A percentile compares a stretch with the other conserved stretches of the same genome.
phyloP scores from a whole-genome alignment of 1,284 basidiomycete species.

The Ceratobasidium sp. region DNA sequence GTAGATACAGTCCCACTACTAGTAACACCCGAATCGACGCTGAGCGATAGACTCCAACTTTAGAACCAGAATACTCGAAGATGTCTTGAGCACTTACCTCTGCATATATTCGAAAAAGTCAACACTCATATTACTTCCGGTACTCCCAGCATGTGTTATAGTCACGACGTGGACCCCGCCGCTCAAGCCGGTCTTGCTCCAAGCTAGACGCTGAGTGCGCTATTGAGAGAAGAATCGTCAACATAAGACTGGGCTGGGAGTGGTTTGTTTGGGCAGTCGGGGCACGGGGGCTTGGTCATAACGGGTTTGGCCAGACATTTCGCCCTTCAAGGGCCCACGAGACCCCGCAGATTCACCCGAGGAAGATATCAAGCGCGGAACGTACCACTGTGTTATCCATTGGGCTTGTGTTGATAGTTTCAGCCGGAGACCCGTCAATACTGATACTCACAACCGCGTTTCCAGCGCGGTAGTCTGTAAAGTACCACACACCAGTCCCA shows the following conservation, averaged over 20 bases:
- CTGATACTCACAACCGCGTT: constrained; percentile 4
- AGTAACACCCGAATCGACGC: too few species aligned
- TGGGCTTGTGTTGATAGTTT: neutral
- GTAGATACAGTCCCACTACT: too few species aligned
- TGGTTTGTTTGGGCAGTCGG: too few species aligned
- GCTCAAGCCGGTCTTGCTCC: constrained; percentile 14
- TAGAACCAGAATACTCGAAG: too few species aligned
- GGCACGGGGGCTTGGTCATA: too few species aligned
- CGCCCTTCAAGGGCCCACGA: too few species aligned
- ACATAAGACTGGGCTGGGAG: too few species aligned
- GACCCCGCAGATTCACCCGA: neutral
- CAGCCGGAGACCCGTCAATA: neutral
- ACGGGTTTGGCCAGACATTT: too few species aligned
- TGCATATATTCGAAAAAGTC: constrained; percentile 27
- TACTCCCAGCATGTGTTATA: constrained; percentile 12
- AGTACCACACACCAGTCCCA: constrained; percentile 12
- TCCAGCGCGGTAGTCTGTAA: neutral
- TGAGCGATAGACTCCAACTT: too few species aligned
- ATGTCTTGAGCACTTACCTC: neutral
- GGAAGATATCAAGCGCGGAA: neutral
- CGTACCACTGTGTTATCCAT: neutral
- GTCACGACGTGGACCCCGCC: neutral
- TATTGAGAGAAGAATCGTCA: neutral
- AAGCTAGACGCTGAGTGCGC: constrained; percentile 6
- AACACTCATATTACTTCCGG: neutral